Base-by-base conservation (phyloP, 2,329 filamentous ascomycete species). In the Clarireedia paspali region DNA sequence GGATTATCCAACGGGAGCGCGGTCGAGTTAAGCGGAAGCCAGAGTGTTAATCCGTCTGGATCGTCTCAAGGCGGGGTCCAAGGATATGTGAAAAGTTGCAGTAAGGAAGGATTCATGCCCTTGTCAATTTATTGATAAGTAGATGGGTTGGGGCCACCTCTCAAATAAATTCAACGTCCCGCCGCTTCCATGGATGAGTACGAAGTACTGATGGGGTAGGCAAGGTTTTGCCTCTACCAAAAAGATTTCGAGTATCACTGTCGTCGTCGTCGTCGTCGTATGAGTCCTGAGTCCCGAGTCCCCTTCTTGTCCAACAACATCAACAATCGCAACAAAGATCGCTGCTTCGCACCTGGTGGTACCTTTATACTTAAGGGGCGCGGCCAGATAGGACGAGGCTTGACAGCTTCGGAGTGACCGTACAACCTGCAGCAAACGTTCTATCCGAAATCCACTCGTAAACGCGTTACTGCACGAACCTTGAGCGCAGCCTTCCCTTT, bases 101-200 rank as follows among this genome's bases (percentile, higher is more conserved):
- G 7, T 44, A 38, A 55, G 12, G 46, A 55, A 47, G 52, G 46
- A 55, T 55, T 50, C 52, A 50, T 44, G 52, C 46, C 46, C 52
- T 44, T 55, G 52, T 50, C 24, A 50, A 55, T 55, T 34, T 17
- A 55, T 55, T 34, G 34, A 54, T 55, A 44, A 48, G 39, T 47
- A 20, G 40, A 24, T 49, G n/a, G 39, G 5, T 42, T 44, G 27
- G 48, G 52, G 46, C 46, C 6, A 42, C 26, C n/a, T 24, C 17
- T 34, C 30, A 4, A 34, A 34, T 34, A 34, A 50, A 26, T 24
- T 26, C 23, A 15, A 50, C 17, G 10, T 34, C 7, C 23, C 30
- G 12, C 52, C 46, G 38, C 50, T 36, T 7, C 23, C 42, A 23
- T 24, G 23, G 12, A 26, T 12, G 42, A 24, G 10, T 7, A 54